Conservation (phyloP, 2,329 filamentous ascomycete species). For the Cladosporium sp. region DNA sequence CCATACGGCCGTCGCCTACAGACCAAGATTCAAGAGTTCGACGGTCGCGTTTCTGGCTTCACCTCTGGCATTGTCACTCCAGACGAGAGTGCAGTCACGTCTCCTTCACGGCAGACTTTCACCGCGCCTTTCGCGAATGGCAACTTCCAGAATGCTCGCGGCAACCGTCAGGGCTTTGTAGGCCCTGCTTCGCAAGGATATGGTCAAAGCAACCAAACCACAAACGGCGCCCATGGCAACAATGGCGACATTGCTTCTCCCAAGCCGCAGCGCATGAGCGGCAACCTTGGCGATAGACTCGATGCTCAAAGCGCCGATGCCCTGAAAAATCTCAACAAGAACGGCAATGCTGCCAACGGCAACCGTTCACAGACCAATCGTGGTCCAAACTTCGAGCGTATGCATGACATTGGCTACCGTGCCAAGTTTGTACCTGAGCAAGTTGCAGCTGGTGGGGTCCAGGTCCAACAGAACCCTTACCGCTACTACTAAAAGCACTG, state of each 20-base stretch:
- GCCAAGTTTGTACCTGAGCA: neutral
- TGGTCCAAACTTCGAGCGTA: neutral
- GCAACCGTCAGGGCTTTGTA: constrained; percentile 27
- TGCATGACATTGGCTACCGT: neutral
- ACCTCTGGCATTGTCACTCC: constrained; percentile 11
- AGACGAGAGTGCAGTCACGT: constrained; percentile 11
- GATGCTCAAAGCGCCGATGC: constrained; percentile 9
- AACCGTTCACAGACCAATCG: neutral
- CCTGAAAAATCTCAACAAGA: neutral
- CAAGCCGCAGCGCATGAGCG: constrained; percentile 27
- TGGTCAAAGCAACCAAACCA: constrained; percentile 12
- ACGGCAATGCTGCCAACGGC: neutral
- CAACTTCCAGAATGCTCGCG: constrained; percentile 21
- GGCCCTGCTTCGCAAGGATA: constrained; percentile 23
- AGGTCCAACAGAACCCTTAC: constrained; percentile 5
- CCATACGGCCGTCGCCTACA: constrained; percentile 92
- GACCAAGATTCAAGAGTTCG: constrained; percentile 69
- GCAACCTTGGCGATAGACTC: constrained; percentile 16
- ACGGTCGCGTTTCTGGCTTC: constrained; percentile 40
- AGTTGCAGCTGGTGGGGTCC: neutral
- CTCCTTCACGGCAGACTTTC: neutral
- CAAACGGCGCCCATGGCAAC: constrained; percentile 12
- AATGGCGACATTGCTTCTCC: constrained; percentile 24
- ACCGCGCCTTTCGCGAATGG: constrained; percentile 15
- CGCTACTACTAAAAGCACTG: constrained; percentile 10